Evolutionary conservation across 768 basidiomycete species (phyloP).

Genomic region (Lentinula edodes): DNA sequence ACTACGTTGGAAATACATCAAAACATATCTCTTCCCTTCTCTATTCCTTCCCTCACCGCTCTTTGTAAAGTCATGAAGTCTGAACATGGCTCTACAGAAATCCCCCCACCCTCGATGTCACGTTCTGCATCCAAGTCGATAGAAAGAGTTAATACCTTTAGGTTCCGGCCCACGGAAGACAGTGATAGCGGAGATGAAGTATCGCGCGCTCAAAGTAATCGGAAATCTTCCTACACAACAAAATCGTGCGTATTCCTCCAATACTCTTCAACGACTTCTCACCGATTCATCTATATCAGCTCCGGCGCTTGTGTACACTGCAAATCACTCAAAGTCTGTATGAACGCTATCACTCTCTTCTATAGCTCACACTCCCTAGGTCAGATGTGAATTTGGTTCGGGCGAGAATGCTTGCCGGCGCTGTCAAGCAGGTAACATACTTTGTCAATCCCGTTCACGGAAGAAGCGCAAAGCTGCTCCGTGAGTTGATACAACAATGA

Average conservation of each 20-base stretch:
- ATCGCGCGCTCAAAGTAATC: not conserved
- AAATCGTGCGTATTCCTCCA: not conserved
- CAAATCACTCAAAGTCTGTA: constrained; percentile 46
- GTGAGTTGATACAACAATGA: constrained; percentile 25
- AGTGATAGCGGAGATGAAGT: constrained; percentile 1
- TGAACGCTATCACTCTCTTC: not conserved
- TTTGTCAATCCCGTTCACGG: constrained; percentile 40
- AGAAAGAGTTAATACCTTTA: not conserved
- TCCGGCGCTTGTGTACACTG: constrained; percentile 53
- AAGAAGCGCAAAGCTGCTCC: constrained; percentile 57
- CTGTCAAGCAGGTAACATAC: constrained; percentile 40
- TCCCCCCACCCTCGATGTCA: not conserved
- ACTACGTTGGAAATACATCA: not conserved
- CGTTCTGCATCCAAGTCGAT: not conserved
- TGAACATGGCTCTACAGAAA: not conserved
- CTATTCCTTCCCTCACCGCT: not conserved
- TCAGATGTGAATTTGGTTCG: constrained; percentile 43
- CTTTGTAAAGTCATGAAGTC: not conserved
- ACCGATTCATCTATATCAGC: constrained; percentile 18
- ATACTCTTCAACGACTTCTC: not conserved
- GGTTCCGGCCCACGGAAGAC: constrained; percentile 3
- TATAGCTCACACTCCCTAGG: constrained; percentile 24
- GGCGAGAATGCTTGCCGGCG: constrained; percentile 43
- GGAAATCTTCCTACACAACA: not conserved
- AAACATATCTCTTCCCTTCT: not conserved